Base-by-base conservation (phyloP, 257 asterid genomes). In the Salvia splendens region DNA sequence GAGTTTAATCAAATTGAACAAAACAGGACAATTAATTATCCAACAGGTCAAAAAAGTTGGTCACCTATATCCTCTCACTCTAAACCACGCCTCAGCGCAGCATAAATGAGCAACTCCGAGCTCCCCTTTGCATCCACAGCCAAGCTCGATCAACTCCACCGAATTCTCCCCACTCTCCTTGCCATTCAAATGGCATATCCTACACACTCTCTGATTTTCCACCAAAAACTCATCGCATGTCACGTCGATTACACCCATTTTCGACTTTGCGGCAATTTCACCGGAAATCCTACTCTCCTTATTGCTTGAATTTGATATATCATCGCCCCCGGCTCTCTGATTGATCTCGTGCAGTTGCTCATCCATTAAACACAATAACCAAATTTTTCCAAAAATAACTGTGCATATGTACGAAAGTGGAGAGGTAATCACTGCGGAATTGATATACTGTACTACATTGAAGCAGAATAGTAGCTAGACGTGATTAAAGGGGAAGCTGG, bases 51-150 rank as follows among this genome's bases (percentile, higher is more conserved):
- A n/a, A n/a, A n/a, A n/a, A n/a, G n/a, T n/a, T n/a, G n/a, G n/a
- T n/a, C 67, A 91, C 96, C 96, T 85, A 59, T 88, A 84, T 15
- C 96, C 96, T 62, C 68, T 84, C 12, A 85, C 79, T 67, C 77
- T 84, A 73, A 89, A 92, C 95, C 96, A 89, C 6, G 92, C 84
- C 73, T 89, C 90, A 4, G 95, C 91, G 74, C 98, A 89, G 42
- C 63, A 75, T 43, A 73, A 52, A 77, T 89, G 98, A 9, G 88
- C 95, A 73, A 80, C 81, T 17, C 89, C 90, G 58, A 90, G 89
- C 76, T 93, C 97, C 36, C 97, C 98, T 75, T 86, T 88, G 77
- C 98, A 90, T 5, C 86, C 95, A 76, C 98, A 93, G 17, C 97
- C 97, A 69, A 93, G 85, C 83, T 85, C 92, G 64, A 83, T 80